phyloP scores from a whole-genome alignment of 768 basidiomycete species.

The Mycena maculata region DNA sequence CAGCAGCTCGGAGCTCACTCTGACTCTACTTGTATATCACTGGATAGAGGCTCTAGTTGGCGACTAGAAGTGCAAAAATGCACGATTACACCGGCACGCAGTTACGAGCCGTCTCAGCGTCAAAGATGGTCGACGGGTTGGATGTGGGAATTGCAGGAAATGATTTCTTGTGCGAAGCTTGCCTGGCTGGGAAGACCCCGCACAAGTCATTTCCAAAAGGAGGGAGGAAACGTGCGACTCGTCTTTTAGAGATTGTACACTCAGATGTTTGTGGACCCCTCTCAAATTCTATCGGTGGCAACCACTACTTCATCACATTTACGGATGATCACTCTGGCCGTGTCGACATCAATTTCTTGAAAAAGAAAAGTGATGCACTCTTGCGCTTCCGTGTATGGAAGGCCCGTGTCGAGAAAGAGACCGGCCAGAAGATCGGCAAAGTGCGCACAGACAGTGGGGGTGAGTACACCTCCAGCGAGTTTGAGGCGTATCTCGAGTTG shows the following conservation, averaged over 20 bases:
- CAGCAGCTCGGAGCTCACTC: too few relatives aligned
- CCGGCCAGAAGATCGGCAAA: not conserved
- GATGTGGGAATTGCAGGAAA: not conserved
- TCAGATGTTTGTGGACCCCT: not conserved
- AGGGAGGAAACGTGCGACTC: not conserved
- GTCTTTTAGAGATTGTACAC: conserved; percentile 16
- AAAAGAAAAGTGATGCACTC: not conserved
- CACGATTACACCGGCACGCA: too few relatives aligned
- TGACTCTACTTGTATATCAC: too few relatives aligned
- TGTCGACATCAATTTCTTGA: conserved; percentile 1
- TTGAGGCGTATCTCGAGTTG: not conserved
- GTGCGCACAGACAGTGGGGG: not conserved
- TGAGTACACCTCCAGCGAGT: not conserved
- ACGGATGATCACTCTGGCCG: not conserved
- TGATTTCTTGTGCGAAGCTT: conserved; percentile 2
- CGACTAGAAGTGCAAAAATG: too few relatives aligned
- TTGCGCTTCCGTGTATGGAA: not conserved
- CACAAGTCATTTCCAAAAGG: conserved; percentile 1
- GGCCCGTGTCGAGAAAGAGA: not conserved
- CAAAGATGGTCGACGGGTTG: conserved; percentile 11
- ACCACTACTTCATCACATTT: conserved; percentile 7
- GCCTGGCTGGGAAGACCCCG: not conserved
- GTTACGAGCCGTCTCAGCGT: too few relatives aligned
- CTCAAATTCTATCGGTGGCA: conserved; percentile 1
- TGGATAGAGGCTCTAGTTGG: too few relatives aligned